Percentiles rank a stretch among this genome's conserved stretches.
Conservation (phyloP, 2,329 filamentous ascomycete species). For the Biscogniauxia sp. region DNA sequence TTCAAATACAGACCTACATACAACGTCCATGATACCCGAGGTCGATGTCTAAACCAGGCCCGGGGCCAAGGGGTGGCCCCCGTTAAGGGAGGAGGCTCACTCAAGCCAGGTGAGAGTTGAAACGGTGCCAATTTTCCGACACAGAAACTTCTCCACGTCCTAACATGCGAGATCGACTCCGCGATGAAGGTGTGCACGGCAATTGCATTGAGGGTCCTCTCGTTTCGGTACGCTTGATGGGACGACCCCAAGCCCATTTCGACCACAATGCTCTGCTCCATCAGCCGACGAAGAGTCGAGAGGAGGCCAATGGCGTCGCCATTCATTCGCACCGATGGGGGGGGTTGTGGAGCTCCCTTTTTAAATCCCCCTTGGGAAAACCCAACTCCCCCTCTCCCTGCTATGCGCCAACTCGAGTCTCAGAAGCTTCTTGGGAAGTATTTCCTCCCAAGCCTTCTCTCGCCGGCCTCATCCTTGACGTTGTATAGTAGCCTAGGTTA, state of each 20-base stretch:
- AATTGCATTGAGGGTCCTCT: not conserved
- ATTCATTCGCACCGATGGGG: not conserved
- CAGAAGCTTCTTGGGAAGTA: not conserved
- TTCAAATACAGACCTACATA: no score
- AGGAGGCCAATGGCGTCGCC: no score
- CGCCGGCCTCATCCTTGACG: not conserved
- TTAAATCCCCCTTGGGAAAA: not conserved
- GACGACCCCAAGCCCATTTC: not conserved
- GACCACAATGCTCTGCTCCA: not conserved
- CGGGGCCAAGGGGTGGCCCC: not conserved
- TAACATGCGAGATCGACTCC: not conserved
- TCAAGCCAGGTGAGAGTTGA: not conserved
- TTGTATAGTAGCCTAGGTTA: not conserved
- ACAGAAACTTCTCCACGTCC: not conserved
- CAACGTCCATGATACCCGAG: not conserved
- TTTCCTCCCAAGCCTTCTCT: not conserved
- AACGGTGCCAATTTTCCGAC: not conserved
- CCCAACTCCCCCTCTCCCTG: not conserved
- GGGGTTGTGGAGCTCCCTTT: not conserved
- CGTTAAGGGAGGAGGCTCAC: not conserved
- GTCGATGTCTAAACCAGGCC: not conserved
- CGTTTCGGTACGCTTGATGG: not conserved
- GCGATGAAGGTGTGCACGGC: not conserved
- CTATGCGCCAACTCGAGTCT: not conserved
- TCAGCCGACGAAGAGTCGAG: not conserved